Percentiles rank a stretch among this genome's conserved stretches.
These are phyloP conservation scores for Solanum habrochaites DNA, from an alignment of 257 asterid genomes.

Conservation along the genomic window DNA sequence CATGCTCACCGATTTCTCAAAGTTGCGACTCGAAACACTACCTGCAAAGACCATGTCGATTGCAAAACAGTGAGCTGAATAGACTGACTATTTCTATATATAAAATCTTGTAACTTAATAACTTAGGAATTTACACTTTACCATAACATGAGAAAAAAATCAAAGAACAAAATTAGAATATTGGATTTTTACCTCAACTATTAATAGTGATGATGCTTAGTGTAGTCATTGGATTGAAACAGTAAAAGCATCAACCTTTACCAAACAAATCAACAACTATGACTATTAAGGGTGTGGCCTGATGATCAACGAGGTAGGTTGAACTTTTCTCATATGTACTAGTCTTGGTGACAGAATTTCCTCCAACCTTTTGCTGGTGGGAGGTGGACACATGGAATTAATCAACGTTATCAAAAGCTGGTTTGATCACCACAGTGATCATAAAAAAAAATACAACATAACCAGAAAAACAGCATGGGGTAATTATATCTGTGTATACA, in stretches of 20 bases:
- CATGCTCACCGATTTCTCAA: constrained; percentile 64
- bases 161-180: neutral
- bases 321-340: neutral
- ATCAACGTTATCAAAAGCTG: neutral
- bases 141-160: neutral
- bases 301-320: neutral
- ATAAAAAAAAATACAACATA: neutral
- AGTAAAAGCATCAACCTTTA: neutral
- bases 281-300: neutral
- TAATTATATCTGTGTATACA: too few relatives aligned
- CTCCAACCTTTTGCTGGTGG: neutral
- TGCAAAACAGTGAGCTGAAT: neutral
- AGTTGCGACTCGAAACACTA: constrained; percentile 31
- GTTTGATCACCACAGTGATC: neutral
- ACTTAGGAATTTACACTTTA: neutral
- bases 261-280: neutral
- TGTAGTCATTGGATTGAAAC: neutral
- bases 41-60: constrained; percentile 40
- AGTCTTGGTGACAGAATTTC: neutral
- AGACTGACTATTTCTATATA: neutral
- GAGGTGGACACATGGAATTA: neutral
- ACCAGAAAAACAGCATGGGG: neutral
- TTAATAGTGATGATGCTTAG: neutral
- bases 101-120: neutral
- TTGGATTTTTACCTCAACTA: neutral